Evolutionary conservation across 1,284 basidiomycete genomes (phyloP), one percentile per base, ranked within the genome.

Genomic region (Termitomyces sp.): DNA sequence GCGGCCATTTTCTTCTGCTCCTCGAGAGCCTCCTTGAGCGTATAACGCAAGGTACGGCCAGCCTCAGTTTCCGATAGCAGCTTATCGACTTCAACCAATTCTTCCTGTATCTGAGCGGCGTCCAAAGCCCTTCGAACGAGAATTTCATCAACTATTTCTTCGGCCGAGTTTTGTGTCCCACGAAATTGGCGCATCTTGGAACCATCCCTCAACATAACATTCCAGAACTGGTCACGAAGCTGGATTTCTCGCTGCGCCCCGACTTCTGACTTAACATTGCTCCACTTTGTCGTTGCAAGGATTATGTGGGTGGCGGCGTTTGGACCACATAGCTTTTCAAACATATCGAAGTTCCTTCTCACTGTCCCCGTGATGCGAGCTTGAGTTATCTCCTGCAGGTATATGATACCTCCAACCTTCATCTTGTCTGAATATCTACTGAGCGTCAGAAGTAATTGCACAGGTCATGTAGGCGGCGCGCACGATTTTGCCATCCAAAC

Each of bases 371-470:
- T 41, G 7, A 57, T 34, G 44, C 55, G 52, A 11, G 52, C 31
- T 37, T 51, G 44, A 7, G 48, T 47, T 18, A 56, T 50, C 14
- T 50, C 39, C 7, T 58, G 50, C 8, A 58, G 34, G 41, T 53
- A 56, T 26, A 58, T 53, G 14, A 58, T 40, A n/a, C 57, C 57
- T 26, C 48, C 45, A 41, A 58, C 40, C 37, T 51, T 55, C 49
- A 42, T 53, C n/a, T 46, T 31, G 11, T 47, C 26, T 9, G 38
- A 34, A 35, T 46, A 55, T 14, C 56, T 57, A 42, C 10, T 19
- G 16, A 19, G 26, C 28, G 26, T 34, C 10, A 43, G 34, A 13
- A 33, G 14, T 37, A n/a, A 31, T n/a, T 1, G 6, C 18, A 30
- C 19, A 39, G 24, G 9, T 31, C 10, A 38, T 41, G 13, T 9